A percentile compares a stretch with the other conserved stretches of the same genome.
Evolutionary conservation across 2,329 filamentous ascomycete genomes (phyloP).

Genomic region (Clarireedia sp.): DNA sequence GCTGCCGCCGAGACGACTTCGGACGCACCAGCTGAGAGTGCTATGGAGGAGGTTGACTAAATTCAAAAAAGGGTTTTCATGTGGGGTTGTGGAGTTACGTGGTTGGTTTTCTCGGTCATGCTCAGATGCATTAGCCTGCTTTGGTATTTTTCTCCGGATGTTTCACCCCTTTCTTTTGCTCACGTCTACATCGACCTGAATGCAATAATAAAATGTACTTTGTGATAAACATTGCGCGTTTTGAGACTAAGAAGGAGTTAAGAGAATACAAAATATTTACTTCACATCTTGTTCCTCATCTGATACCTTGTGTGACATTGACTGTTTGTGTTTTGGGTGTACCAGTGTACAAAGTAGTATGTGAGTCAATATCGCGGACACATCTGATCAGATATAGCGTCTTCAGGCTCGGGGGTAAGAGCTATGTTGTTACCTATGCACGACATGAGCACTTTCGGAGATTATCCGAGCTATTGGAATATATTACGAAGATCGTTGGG

Average conservation of each 20-base stretch:
- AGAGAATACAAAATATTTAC: not conserved
- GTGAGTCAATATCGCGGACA: too few species aligned
- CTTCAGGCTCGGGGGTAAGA: not conserved
- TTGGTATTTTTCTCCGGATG: not conserved
- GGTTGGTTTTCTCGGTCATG: constrained; percentile 22
- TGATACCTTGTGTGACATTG: not conserved
- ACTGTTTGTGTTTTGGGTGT: not conserved
- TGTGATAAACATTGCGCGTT: constrained; percentile 1
- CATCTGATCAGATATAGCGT: not conserved
- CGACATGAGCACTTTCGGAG: not conserved
- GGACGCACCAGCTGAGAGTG: constrained; percentile 59
- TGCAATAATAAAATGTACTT: not conserved
- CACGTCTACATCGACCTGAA: not conserved
- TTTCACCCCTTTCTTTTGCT: not conserved
- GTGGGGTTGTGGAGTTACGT: constrained; percentile 26
- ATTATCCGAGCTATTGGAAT: not conserved
- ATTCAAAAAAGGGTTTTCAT: constrained; percentile 16
- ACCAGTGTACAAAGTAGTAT: too few species aligned
- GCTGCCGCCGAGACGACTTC: constrained; percentile 50
- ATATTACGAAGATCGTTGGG: too few species aligned
- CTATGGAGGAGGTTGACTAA: constrained; percentile 99
- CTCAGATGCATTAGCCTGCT: constrained; percentile 5
- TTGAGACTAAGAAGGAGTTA: not conserved
- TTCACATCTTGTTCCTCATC: not conserved
- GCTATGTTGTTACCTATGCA: not conserved